These are phyloP conservation scores for Talinum fruticosum DNA, from an alignment of 148 eudicot genomes.

Conservation along the genomic window DNA sequence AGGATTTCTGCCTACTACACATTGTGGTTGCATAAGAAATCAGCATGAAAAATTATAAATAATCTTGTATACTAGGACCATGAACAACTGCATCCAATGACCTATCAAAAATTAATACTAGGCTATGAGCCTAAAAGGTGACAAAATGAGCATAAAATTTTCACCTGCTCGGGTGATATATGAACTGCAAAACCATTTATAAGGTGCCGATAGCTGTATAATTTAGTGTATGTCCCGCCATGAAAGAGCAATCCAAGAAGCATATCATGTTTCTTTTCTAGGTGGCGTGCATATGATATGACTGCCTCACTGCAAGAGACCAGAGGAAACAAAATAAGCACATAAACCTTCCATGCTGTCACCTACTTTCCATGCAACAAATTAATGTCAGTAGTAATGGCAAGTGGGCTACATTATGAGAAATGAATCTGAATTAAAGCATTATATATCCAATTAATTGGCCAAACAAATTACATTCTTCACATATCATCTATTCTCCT, in stretches of 20 bases:
- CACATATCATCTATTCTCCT: not conserved
- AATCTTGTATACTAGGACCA: not conserved
- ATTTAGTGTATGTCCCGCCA: slow-evolving; percentile 68
- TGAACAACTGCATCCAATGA: not conserved
- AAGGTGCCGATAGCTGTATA: slow-evolving; percentile 89
- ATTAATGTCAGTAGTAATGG: not conserved
- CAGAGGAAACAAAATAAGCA: slow-evolving; percentile 20
- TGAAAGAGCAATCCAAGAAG: slow-evolving; percentile 81
- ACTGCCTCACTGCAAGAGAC: slow-evolving; percentile 63
- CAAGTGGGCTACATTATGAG: not conserved
- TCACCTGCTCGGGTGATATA: slow-evolving; percentile 88
- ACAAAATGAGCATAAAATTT: slow-evolving; percentile 19
- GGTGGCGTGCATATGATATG: slow-evolving; percentile 75
- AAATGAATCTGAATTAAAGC: not conserved
- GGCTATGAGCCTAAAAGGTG: not conserved
- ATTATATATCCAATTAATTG: not conserved
- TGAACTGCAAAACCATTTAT: slow-evolving; percentile 94
- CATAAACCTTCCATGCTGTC: not conserved
- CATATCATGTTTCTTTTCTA: slow-evolving; percentile 91
- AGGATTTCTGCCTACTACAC: slow-evolving; percentile 93
- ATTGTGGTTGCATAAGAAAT: slow-evolving; percentile 41
- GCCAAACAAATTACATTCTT: not conserved
- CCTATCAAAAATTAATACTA: not conserved
- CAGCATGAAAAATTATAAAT: slow-evolving; percentile 8
- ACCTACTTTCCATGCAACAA: not conserved